Percentiles rank a stretch among this genome's conserved stretches.
phyloP scores from a whole-genome alignment of 2,329 filamentous ascomycete species.

The Mycosphaerella arachidis region DNA sequence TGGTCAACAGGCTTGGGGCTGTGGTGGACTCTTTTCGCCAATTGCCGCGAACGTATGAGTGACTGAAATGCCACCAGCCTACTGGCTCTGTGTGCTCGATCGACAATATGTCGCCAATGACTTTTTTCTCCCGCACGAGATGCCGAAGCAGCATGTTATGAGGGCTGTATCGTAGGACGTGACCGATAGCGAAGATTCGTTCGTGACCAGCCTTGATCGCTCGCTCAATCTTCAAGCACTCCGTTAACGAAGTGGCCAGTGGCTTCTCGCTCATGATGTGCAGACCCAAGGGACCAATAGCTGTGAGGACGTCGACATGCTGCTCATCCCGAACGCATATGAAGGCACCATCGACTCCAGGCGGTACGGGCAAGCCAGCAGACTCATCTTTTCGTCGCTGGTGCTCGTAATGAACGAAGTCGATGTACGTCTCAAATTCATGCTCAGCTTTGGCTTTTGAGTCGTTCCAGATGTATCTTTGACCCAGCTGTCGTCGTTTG shows the following conservation, averaged over 20 bases:
- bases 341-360: slow-evolving; percentile 55
- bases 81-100: slow-evolving; percentile 91
- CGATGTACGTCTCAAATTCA: slow-evolving; percentile 67
- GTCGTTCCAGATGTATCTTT: slow-evolving; percentile 66
- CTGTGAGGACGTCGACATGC: slow-evolving; percentile 75
- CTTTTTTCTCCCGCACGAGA: slow-evolving; percentile 67
- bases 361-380: slow-evolving; percentile 40
- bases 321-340: slow-evolving; percentile 81
- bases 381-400: slow-evolving; percentile 53
- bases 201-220: slow-evolving; percentile 26
- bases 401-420: slow-evolving; percentile 70
- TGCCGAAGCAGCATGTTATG: slow-evolving; percentile 83
- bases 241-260: slow-evolving; percentile 69
- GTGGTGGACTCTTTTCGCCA: slow-evolving; percentile 77
- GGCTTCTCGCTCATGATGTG: slow-evolving; percentile 97
- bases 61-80: slow-evolving; percentile 92
- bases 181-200: slow-evolving; percentile 79
- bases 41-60: slow-evolving; percentile 88
- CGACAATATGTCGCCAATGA: slow-evolving; percentile 79
- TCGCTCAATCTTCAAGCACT: slow-evolving; percentile 65
- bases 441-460: slow-evolving; percentile 54
- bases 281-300: slow-evolving; percentile 62
- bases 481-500: slow-evolving; percentile 69
- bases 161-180: slow-evolving; percentile 88
- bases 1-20: slow-evolving; percentile 83